Conservation (phyloP, 345 rosid genomes). For the Eucalyptus pauciflora region DNA sequence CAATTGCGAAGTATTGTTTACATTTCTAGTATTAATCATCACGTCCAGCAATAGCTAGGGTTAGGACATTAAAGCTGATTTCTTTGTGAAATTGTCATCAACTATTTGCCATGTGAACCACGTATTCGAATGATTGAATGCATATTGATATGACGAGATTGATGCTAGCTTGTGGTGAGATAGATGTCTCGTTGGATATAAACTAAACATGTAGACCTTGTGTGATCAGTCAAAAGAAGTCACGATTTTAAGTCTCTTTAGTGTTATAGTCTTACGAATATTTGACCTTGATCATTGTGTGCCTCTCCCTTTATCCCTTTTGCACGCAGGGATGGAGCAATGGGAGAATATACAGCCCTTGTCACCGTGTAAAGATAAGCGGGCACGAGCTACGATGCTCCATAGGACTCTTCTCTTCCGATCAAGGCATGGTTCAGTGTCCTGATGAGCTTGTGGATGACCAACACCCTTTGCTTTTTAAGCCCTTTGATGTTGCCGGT, state of each 20-base stretch:
- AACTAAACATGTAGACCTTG: background rate
- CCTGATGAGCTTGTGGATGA: conserved; percentile 17
- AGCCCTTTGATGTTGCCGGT: conserved; percentile 7
- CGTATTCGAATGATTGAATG: background rate
- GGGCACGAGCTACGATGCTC: conserved; percentile 2
- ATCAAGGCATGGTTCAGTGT: background rate
- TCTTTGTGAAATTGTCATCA: background rate
- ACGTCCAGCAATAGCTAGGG: background rate
- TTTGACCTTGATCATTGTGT: background rate
- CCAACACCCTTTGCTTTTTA: conserved; percentile 15
- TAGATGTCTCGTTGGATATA: background rate
- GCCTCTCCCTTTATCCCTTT: background rate
- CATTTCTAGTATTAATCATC: background rate
- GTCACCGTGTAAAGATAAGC: background rate
- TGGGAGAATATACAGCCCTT: background rate
- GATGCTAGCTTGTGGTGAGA: background rate
- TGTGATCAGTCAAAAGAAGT: background rate
- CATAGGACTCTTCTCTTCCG: conserved; percentile 5
- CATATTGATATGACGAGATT: background rate
- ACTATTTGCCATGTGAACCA: background rate
- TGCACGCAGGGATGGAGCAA: background rate
- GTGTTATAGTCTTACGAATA: background rate
- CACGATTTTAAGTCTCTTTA: background rate
- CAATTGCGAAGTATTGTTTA: background rate
- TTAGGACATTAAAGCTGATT: background rate